phyloP scores from a whole-genome alignment of 768 basidiomycete species.

The Kwoniella botswanensis region DNA sequence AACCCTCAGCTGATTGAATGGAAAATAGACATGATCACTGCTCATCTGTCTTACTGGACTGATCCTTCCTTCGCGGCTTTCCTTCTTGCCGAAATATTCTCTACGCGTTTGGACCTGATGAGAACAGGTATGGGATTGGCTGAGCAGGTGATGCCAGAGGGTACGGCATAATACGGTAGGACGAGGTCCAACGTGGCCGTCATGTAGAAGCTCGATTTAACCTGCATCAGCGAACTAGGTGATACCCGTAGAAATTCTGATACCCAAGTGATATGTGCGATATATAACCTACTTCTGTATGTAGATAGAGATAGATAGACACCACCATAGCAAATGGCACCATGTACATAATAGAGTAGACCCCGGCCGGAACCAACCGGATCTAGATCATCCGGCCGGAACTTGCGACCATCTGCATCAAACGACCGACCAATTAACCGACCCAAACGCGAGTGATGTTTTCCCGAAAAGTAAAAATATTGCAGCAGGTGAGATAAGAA shows the following conservation, averaged over 20 bases:
- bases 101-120: slow-evolving; percentile 55
- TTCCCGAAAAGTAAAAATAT: background rate
- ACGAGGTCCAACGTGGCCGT: background rate
- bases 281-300: background rate
- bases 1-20: slow-evolving; percentile 23
- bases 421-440: background rate
- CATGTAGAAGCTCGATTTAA: too few relatives aligned
- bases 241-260: too few relatives aligned
- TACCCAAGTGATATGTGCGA: too few relatives aligned
- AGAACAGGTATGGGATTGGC: slow-evolving; percentile 59
- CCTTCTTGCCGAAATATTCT: slow-evolving; percentile 60
- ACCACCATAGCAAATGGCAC: background rate
- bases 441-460: background rate
- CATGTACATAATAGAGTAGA: background rate
- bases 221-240: too few relatives aligned
- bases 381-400: slow-evolving; percentile 2
- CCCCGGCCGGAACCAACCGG: background rate
- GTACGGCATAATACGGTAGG: slow-evolving; percentile 20
- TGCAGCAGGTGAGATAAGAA: background rate
- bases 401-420: background rate
- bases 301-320: background rate
- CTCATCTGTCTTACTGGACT: slow-evolving; percentile 60
- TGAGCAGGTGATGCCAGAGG: slow-evolving; percentile 40
- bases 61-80: slow-evolving; percentile 60
- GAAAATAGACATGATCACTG: slow-evolving; percentile 52